Base-by-base conservation (phyloP, 805 yeast species). In the Teunomyces funiuensis region DNA sequence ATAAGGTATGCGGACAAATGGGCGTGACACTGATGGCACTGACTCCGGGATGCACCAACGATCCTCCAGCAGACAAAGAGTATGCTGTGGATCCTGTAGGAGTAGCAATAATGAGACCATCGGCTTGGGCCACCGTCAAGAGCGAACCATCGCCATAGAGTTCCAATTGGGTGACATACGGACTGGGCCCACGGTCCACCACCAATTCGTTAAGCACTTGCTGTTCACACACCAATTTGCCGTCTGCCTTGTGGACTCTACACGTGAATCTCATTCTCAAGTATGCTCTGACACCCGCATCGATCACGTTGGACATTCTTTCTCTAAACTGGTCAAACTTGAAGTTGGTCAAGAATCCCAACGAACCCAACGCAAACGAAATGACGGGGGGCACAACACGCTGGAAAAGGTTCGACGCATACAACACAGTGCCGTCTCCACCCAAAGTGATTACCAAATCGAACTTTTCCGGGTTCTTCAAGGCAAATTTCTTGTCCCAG, bases 51-150 rank as follows among this genome's bases (percentile, higher is more conserved):
- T 90, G 97, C 4, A 91, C 96, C 37, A 91, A 73, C 0, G 96
- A 84, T 1, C 98, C 98, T 10, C 97, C 97, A 0, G 98, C 97
- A 33, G 95, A 84, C 37, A 91, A 70, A 1, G 97, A 89, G 61
- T 91, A 91, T 0, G 98, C 98, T 0, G 98, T 91, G 2, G 97
- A 88, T 0, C 97, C 97, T 0, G 97, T 89, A 3, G 97, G 97
- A 0, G 97, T 89, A 0, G 96, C 95, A 25, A 90, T 75, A 42
- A 91, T 90, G 13, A 90, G 68, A 0, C 97, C 97, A 63, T 90
- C 97, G 1, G 97, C 97, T 61, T 88, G 96, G 1, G 95, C 93
- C 17, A 87, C 84, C 0, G 98, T 90, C 42, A 90, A 69, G 23
- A 89, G 67, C 8, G 87, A 80, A 18, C 85, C 88, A 61, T 91